Evolutionary conservation across 805 yeast species (phyloP).

Genomic region (Hanseniaspora meyeri): DNA sequence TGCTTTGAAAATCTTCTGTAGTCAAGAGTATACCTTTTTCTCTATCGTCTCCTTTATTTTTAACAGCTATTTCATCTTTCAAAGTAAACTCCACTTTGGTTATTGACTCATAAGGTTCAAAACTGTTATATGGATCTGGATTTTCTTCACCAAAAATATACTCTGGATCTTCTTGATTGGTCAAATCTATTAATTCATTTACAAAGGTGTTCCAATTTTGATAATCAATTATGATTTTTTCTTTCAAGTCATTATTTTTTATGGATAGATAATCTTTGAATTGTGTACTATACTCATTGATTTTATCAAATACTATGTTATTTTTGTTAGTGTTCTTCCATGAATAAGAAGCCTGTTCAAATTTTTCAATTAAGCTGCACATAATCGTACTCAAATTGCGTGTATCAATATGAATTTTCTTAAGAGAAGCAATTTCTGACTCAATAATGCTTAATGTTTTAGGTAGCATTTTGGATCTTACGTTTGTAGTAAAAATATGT

Average conservation of each 20-base stretch:
- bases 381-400: not conserved
- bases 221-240: not conserved
- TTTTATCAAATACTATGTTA: not conserved
- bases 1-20: not conserved
- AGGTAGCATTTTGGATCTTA: constrained; percentile 1
- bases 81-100: not conserved
- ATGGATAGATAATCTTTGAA: not conserved
- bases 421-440: constrained; percentile 12
- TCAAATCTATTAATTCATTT: not conserved
- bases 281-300: not conserved
- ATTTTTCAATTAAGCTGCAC: not conserved
- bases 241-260: not conserved
- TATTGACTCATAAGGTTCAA: constrained; percentile 2
- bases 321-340: not conserved
- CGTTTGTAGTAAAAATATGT: not conserved
- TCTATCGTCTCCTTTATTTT: not conserved
- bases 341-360: not conserved
- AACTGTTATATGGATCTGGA: constrained; percentile 6
- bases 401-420: not conserved
- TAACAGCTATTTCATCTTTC: not conserved
- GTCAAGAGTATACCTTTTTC: not conserved
- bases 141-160: constrained; percentile 6
- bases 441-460: constrained; percentile 9
- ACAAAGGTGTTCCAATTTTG: not conserved
- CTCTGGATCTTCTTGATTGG: not conserved